A percentile compares a stretch with the other conserved stretches of the same genome.
These are phyloP conservation scores for Daldinia vernicosa DNA, from an alignment of 495 filamentous ascomycete species.

Conservation along the genomic window DNA sequence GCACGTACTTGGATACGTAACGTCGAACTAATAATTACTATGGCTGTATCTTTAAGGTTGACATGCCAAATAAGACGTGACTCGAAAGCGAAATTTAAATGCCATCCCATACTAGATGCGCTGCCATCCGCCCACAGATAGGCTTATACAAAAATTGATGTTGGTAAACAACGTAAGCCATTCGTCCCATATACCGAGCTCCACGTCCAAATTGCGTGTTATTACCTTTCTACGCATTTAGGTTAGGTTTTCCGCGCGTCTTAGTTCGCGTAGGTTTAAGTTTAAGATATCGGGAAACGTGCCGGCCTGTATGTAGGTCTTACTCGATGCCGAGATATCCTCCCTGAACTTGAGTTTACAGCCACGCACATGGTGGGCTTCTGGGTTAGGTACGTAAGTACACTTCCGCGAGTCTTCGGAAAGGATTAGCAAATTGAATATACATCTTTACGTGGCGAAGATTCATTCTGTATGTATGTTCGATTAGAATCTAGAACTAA, in stretches of 20 bases:
- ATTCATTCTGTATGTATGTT: too few species aligned
- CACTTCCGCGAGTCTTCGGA: too few species aligned
- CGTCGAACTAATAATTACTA: not conserved
- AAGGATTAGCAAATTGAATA: too few species aligned
- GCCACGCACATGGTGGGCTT: too few species aligned
- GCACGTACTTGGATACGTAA: not conserved
- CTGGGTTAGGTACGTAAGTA: too few species aligned
- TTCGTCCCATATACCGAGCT: not conserved
- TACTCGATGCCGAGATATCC: too few species aligned
- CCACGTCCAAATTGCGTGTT: not conserved
- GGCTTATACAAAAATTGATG: too few species aligned
- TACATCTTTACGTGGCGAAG: too few species aligned
- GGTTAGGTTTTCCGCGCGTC: not conserved
- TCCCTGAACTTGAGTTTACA: too few species aligned
- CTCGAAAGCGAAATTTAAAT: not conserved
- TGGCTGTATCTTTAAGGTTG: not conserved
- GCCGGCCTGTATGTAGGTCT: too few species aligned
- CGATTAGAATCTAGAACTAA: too few species aligned
- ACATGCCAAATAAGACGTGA: not conserved
- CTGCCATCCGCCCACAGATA: too few species aligned
- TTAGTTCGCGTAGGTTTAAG: not conserved
- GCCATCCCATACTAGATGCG: not conserved
- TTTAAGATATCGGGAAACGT: not conserved
- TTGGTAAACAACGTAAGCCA: not conserved
- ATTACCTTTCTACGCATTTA: not conserved